These are phyloP conservation scores for Camellia lanceoleosa DNA, from an alignment of 148 eudicot genomes.

Conservation along the genomic window DNA sequence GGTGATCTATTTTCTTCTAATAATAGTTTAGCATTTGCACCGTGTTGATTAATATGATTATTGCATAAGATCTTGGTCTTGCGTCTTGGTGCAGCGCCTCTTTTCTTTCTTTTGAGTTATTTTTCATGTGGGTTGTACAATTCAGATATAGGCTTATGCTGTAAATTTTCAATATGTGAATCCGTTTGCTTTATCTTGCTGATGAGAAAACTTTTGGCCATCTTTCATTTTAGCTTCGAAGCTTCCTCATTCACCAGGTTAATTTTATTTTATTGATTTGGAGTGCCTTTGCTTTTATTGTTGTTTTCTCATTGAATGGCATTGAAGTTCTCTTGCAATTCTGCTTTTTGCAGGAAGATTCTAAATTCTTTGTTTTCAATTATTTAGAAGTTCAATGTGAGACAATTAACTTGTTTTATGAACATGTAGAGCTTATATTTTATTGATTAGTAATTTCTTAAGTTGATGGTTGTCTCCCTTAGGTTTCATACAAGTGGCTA, in stretches of 20 bases:
- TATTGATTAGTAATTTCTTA: neutral
- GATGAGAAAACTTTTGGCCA: no score
- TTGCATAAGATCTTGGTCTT: no score
- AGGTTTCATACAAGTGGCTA: conserved; percentile 99
- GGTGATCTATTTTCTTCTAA: no score
- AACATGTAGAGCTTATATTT: neutral
- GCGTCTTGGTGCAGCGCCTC: no score
- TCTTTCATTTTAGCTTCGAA: no score
- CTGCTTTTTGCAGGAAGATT: neutral
- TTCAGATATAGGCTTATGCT: no score
- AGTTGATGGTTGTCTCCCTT: conserved; percentile 9
- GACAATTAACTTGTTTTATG: neutral
- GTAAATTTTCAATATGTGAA: no score
- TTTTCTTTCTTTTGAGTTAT: no score
- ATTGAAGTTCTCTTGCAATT: neutral
- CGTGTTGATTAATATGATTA: neutral
- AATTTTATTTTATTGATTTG: no score
- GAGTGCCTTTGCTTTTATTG: neutral
- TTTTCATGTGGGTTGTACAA: no score
- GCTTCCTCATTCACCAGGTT: no score
- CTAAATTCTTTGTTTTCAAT: conserved; percentile 1
- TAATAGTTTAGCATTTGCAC: neutral
- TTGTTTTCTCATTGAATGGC: neutral
- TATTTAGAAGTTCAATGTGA: neutral
- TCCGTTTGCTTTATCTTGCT: no score